A percentile compares a stretch with the other conserved stretches of the same genome.
phyloP scores from a whole-genome alignment of 352 stramenopile genomes.

The Sclerospora graminicola region DNA sequence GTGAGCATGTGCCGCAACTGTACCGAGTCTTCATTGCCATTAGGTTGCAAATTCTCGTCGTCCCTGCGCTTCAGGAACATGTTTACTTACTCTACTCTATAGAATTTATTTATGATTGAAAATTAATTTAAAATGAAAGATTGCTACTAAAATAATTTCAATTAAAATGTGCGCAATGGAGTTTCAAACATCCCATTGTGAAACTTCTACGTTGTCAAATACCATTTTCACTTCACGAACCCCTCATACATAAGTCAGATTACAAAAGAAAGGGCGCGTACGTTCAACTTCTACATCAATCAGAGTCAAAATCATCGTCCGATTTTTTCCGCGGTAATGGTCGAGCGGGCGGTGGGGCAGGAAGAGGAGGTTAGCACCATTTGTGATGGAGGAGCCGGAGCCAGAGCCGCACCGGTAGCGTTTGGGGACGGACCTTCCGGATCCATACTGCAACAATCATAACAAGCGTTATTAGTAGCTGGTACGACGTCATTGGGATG shows the following conservation, averaged over 20 bases:
- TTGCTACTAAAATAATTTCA: too few relatives aligned
- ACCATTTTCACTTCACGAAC: background rate
- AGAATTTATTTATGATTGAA: too few relatives aligned
- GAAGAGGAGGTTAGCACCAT: slow-evolving; percentile 19
- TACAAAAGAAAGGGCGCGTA: background rate
- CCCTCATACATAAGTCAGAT: background rate
- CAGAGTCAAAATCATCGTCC: slow-evolving; percentile 53
- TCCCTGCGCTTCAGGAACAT: slow-evolving; percentile 52
- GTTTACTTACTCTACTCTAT: background rate
- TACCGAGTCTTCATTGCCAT: slow-evolving; percentile 52
- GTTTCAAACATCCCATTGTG: too few relatives aligned
- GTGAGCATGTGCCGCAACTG: slow-evolving; percentile 79
- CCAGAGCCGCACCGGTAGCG: slow-evolving; percentile 12
- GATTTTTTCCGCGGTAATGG: slow-evolving; percentile 31
- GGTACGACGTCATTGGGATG: too few relatives aligned
- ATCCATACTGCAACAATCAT: slow-evolving; percentile 44
- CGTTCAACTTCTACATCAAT: slow-evolving; percentile 13
- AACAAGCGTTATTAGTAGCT: background rate
- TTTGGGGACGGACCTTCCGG: slow-evolving; percentile 69
- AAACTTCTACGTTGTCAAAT: too few relatives aligned
- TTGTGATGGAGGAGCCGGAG: too few relatives aligned
- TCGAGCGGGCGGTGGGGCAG: slow-evolving; percentile 19
- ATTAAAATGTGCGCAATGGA: too few relatives aligned
- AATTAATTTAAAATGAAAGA: too few relatives aligned
- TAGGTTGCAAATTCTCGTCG: slow-evolving; percentile 33